Evolutionary conservation across 176 grass and related monocot genomes (phyloP), one percentile per base, ranked within the genome.

Genomic region (Calamus simplicifolius): DNA sequence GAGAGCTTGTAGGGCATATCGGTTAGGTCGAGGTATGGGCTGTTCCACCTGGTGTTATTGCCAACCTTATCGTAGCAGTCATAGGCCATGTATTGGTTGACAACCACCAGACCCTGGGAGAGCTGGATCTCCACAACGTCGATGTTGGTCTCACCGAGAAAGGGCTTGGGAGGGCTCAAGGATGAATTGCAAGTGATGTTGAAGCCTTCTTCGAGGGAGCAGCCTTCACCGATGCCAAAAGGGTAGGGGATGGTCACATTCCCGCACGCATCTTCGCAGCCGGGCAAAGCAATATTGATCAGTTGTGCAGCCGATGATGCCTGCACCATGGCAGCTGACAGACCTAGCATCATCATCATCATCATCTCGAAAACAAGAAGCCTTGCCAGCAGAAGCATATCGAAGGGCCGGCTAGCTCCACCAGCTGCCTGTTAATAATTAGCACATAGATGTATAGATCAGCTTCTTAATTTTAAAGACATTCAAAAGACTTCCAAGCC

Each of bases 161-260:
- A 55, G 35, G 35, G 35, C 5, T 10, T 3, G 4, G 52, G 4
- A 54, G n/a, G 52, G 52, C 1, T 54, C 18, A 23, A 23, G 21
- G 21, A 23, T 23, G 52, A 19, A n/a, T 55, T 55, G 52, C 52
- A 55, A 2, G 52, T 55, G 61, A 79, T 49, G 25, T 17, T 10
- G 16, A 71, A 78, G 27, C 59, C 67, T 49, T 43, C 67, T 49
- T 43, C 52, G 19, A 16, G 31, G 61, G 25, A 65, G 68, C 75
- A 78, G 19, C 18, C 75, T 12, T 29, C 15, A 0, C 49, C 26
- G 50, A 66, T 54, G 49, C 63, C 63, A 25, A 66, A 66, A 0
- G 63, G 63, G 16, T 53, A 66, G 50, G 63, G 49, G 8, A 66
- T 54, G 6, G 28, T 26, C 1, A 66, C 50, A 16, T 66, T 8